phyloP scores from a whole-genome alignment of 306 rosid genomes.

The Leucaena leucocephala region DNA sequence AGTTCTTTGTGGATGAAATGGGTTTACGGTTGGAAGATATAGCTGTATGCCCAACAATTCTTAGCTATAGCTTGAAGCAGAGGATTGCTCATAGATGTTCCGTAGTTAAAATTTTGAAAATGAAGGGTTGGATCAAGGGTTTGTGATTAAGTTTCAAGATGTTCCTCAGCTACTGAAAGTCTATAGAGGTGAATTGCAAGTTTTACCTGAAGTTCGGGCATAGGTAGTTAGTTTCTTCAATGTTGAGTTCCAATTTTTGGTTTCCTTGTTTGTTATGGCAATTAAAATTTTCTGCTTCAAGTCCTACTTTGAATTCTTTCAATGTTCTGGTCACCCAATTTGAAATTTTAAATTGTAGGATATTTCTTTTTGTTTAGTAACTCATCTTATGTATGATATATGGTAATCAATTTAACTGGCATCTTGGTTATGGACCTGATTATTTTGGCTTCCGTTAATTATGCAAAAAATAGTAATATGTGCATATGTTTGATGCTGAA shows the following conservation, averaged over 20 bases:
- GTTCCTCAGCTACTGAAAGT: background rate
- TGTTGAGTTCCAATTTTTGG: background rate
- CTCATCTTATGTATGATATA: too few relatives aligned
- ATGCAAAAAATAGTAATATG: too few relatives aligned
- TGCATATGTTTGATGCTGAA: too few relatives aligned
- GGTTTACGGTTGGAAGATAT: background rate
- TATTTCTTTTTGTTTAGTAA: background rate
- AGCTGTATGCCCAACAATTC: background rate
- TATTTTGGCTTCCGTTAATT: too few relatives aligned
- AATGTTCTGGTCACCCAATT: background rate
- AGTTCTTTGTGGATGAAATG: background rate
- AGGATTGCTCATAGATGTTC: constrained; percentile 25
- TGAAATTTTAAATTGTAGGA: background rate
- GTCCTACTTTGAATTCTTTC: background rate
- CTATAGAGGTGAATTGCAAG: background rate
- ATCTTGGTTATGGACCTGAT: too few relatives aligned
- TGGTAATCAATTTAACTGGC: too few relatives aligned
- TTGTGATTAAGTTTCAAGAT: background rate
- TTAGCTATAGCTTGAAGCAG: constrained; percentile 30
- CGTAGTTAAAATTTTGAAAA: background rate
- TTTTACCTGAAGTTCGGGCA: background rate
- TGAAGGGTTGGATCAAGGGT: background rate
- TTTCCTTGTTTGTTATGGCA: background rate
- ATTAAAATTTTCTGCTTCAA: background rate
- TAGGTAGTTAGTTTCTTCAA: background rate